phyloP scores from a whole-genome alignment of 306 rosid species.

The Medicago truncatula region DNA sequence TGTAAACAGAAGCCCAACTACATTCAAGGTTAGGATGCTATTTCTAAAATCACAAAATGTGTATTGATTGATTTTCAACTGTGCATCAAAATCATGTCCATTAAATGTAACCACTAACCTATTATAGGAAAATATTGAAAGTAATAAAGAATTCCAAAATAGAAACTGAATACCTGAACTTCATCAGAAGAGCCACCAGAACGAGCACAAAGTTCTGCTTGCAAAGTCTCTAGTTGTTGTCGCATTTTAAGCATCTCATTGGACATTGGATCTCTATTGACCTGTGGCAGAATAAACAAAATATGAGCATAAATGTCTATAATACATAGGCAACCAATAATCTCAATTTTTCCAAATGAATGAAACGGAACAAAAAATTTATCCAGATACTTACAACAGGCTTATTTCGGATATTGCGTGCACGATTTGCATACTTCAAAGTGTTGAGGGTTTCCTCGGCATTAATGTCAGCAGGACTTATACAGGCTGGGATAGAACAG shows the following conservation, averaged over 20 bases:
- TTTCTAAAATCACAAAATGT: constrained; percentile 21
- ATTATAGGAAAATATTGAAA: constrained; percentile 21
- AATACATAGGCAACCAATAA: constrained; percentile 23
- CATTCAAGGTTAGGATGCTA: constrained; percentile 5
- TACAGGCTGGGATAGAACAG: constrained; percentile 71
- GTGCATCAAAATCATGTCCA: constrained; percentile 28
- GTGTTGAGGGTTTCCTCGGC: constrained; percentile 98
- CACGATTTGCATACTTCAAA: constrained; percentile 94
- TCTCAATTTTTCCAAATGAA: constrained; percentile 32
- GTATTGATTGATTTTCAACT: constrained; percentile 26
- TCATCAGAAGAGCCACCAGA: constrained; percentile 88
- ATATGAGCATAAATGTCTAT: constrained; percentile 35
- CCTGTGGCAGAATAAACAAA: constrained; percentile 55
- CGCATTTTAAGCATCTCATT: constrained; percentile 96
- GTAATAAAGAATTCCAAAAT: constrained; percentile 28
- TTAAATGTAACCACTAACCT: constrained; percentile 4
- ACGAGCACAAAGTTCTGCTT: constrained; percentile 96
- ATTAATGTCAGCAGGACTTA: constrained; percentile 98
- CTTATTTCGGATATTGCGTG: constrained; percentile 93
- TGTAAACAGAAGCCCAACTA: neutral
- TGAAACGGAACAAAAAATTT: constrained; percentile 25
- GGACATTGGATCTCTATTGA: constrained; percentile 95
- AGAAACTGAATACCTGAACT: constrained; percentile 68
- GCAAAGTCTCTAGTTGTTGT: constrained; percentile 87
- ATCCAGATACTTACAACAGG: constrained; percentile 74